These are phyloP conservation scores for Phylloporus gajari DNA, from an alignment of 1,284 basidiomycete genomes.

Conservation along the genomic window DNA sequence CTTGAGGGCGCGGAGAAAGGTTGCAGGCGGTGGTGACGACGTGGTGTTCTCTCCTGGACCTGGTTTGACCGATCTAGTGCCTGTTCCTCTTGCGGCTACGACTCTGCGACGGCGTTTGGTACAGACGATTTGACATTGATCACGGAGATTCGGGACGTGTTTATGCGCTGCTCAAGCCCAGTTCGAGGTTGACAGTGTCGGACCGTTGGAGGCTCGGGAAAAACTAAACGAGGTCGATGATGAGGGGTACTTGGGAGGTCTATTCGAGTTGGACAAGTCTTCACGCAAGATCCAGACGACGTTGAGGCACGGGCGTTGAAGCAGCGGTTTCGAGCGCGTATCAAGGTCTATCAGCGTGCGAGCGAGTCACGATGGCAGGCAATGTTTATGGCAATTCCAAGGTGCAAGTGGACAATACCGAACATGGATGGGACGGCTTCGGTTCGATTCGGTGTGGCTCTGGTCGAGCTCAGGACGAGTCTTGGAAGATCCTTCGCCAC, in stretches of 20 bases:
- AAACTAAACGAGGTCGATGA: conserved; percentile 3
- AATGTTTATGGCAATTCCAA: not conserved
- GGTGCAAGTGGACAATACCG: not conserved
- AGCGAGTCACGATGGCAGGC: not conserved
- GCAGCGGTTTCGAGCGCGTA: not conserved
- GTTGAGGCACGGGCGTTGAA: not conserved
- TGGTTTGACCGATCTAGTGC: conserved; percentile 11
- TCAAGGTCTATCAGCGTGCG: not conserved
- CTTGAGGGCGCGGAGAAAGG: conserved; percentile 27
- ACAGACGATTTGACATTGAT: conserved; percentile 10
- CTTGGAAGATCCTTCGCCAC: not conserved
- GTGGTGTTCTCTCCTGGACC: conserved; percentile 1
- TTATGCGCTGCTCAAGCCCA: not conserved
- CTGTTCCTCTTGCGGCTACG: not conserved
- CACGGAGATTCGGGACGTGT: conserved; percentile 9
- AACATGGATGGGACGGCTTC: not conserved
- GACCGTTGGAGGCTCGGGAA: conserved; percentile 4
- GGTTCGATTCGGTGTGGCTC: not conserved
- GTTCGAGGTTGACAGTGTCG: not conserved
- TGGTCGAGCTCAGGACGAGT: conserved; percentile 1
- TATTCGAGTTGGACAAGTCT: not conserved
- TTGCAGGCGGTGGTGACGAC: conserved; percentile 20
- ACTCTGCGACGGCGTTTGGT: conserved; percentile 15
- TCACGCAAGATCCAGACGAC: not conserved
- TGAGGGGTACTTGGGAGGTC: not conserved